A percentile compares a stretch with the other conserved stretches of the same genome.
Conservation (phyloP, 176 grass and related monocot genomes). For the Tillandsia fasciculata region DNA sequence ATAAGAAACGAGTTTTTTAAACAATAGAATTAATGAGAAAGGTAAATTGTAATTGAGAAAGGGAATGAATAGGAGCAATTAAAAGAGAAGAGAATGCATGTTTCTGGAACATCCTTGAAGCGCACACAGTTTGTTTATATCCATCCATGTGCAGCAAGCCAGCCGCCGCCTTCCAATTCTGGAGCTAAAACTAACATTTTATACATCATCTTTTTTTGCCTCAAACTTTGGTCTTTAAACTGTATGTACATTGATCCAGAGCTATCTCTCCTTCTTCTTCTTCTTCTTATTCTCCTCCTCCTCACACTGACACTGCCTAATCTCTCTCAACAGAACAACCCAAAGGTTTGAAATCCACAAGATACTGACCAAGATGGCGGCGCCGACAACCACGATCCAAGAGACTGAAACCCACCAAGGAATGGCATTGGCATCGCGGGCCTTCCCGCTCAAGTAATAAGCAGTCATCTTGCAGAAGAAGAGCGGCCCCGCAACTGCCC, state of each 20-base stretch:
- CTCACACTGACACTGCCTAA: slow-evolving; percentile 20
- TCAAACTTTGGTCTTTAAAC: neutral
- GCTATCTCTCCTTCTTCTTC: slow-evolving; percentile 47
- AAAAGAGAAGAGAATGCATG: neutral
- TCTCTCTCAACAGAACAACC: slow-evolving; percentile 56
- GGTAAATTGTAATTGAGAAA: no score
- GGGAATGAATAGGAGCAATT: neutral
- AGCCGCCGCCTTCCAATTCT: neutral
- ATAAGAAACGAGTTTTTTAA: neutral
- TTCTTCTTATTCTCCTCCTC: slow-evolving; percentile 32
- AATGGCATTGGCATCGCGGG: slow-evolving; percentile 55
- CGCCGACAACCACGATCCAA: slow-evolving; percentile 77
- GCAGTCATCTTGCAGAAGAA: slow-evolving; percentile 71
- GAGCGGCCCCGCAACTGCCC: slow-evolving; percentile 53
- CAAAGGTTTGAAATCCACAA: slow-evolving; percentile 97
- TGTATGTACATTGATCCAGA: neutral
- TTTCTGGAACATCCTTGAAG: neutral
- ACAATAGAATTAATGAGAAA: neutral
- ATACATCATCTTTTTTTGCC: neutral
- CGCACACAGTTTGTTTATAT: neutral
- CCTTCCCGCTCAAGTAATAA: slow-evolving; percentile 61
- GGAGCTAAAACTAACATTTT: neutral
- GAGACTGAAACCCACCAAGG: slow-evolving; percentile 75
- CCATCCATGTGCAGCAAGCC: neutral
- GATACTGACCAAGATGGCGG: slow-evolving; percentile 67